phyloP scores from a whole-genome alignment of 352 stramenopile genomes.

The Pythium monospermum region DNA sequence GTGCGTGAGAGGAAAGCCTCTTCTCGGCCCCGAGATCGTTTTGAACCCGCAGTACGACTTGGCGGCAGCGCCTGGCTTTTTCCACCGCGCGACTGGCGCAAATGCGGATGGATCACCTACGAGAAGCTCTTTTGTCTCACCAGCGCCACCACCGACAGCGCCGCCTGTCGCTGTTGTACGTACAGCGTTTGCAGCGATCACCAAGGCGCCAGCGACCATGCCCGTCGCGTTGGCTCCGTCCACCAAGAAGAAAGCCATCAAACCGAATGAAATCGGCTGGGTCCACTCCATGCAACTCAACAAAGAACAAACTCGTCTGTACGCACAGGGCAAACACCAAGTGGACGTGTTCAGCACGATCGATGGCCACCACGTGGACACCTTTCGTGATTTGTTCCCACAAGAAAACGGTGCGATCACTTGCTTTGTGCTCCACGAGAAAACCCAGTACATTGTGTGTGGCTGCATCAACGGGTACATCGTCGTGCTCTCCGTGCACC shows the following conservation, averaged over 20 bases:
- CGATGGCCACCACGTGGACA: slow-evolving; percentile 46
- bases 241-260: not conserved
- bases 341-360: slow-evolving; percentile 50
- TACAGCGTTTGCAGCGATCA: not conserved
- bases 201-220: not conserved
- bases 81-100: slow-evolving; percentile 15
- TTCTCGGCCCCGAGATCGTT: slow-evolving; percentile 28
- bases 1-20: slow-evolving; percentile 44
- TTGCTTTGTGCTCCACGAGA: slow-evolving; percentile 58
- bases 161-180: not conserved
- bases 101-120: slow-evolving; percentile 1
- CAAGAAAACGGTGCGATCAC: slow-evolving; percentile 52
- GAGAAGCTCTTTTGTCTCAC: not conserved
- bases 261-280: slow-evolving; percentile 26
- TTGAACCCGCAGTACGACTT: slow-evolving; percentile 63
- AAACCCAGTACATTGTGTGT: slow-evolving; percentile 61
- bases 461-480: slow-evolving; percentile 53
- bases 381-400: slow-evolving; percentile 46
- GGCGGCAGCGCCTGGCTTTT: slow-evolving; percentile 40
- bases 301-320: slow-evolving; percentile 32
- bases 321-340: slow-evolving; percentile 39
- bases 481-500: slow-evolving; percentile 50
- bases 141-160: not conserved
- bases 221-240: not conserved
- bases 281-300: slow-evolving; percentile 50